These are phyloP conservation scores for Diutina neorugosa DNA, from an alignment of 1,139 yeast genomes.

Conservation along the genomic window DNA sequence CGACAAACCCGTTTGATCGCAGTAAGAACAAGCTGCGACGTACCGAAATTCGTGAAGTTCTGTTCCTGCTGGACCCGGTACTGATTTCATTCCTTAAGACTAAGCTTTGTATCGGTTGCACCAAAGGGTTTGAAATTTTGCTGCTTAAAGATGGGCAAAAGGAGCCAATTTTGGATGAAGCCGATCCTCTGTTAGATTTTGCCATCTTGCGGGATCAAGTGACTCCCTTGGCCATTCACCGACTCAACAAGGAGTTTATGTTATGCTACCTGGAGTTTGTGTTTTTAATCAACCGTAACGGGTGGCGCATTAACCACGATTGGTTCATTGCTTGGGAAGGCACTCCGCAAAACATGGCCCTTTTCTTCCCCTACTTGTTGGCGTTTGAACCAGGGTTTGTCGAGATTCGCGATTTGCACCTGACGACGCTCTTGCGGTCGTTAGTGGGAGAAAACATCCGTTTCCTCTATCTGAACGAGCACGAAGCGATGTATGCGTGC, in stretches of 20 bases:
- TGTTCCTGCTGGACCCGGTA: conserved; percentile 79
- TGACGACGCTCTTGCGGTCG: conserved; percentile 76
- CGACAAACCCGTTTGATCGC: conserved; percentile 45
- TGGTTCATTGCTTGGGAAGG: conserved; percentile 98
- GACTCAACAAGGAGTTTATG: conserved; percentile 79
- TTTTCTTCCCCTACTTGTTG: conserved; percentile 85
- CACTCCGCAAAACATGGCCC: conserved; percentile 80
- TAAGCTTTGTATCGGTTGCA: conserved; percentile 86
- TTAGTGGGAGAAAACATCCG: conserved; percentile 90
- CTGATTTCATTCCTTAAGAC: conserved; percentile 85
- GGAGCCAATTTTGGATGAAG: conserved; percentile 80
- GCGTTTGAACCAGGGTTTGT: conserved; percentile 86
- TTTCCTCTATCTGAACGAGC: conserved; percentile 78
- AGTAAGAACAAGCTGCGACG: conserved; percentile 41
- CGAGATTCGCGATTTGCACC: conserved; percentile 85
- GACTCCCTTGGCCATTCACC: conserved; percentile 84
- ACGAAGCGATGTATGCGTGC: conserved; percentile 87
- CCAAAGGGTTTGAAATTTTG: conserved; percentile 91
- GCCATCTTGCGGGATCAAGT: conserved; percentile 75
- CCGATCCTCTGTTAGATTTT: conserved; percentile 92
- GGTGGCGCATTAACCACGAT: conserved; percentile 91
- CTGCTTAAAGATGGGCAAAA: conserved; percentile 67
- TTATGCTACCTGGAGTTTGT: conserved; percentile 87
- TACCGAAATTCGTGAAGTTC: conserved; percentile 60
- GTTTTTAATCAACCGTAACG: conserved; percentile 85